A percentile compares a stretch with the other conserved stretches of the same genome.
These are phyloP conservation scores for Phialophora macrospora DNA, from an alignment of 2,329 filamentous ascomycete genomes.

Conservation along the genomic window DNA sequence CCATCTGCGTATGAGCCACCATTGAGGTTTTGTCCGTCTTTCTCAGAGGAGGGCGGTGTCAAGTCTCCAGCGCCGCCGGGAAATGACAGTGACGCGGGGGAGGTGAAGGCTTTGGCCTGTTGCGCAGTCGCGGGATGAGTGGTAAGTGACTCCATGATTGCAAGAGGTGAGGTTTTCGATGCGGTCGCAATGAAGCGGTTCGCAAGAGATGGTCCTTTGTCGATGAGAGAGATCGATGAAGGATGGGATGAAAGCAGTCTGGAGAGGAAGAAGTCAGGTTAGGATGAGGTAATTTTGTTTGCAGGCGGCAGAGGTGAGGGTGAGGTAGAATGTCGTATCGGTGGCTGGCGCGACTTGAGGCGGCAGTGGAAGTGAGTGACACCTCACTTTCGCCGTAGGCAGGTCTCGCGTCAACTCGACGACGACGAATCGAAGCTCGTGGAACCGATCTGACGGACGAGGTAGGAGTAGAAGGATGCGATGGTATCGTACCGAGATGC, in stretches of 20 bases:
- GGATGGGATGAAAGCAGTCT: slow-evolving; percentile 41
- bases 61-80: slow-evolving; percentile 82
- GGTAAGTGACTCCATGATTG: slow-evolving; percentile 80
- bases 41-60: slow-evolving; percentile 76
- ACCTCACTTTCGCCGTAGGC: slow-evolving; percentile 24
- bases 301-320: slow-evolving; percentile 12
- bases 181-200: slow-evolving; percentile 41
- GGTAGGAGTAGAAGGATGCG: slow-evolving; percentile 25
- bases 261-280: slow-evolving; percentile 23
- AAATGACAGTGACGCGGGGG: slow-evolving; percentile 88
- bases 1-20: slow-evolving; percentile 54
- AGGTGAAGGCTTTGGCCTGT: slow-evolving; percentile 95
- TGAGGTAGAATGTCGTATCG: slow-evolving; percentile 20
- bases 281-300: slow-evolving; percentile 20
- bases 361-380: slow-evolving; percentile 22
- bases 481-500: slow-evolving; percentile 58
- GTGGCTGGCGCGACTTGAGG: slow-evolving; percentile 25
- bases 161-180: slow-evolving; percentile 36
- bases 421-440: slow-evolving; percentile 21
- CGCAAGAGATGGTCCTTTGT: slow-evolving; percentile 27
- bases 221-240: slow-evolving; percentile 34
- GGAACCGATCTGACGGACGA: slow-evolving; percentile 23
- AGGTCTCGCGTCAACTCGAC: slow-evolving; percentile 29
- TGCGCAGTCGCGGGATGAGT: slow-evolving; percentile 89
- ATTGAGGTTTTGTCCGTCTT: slow-evolving; percentile 62